A percentile compares a stretch with the other conserved stretches of the same genome.
These are phyloP conservation scores for Taphrina flavorubra DNA, from an alignment of 1,139 yeast genomes.

Conservation along the genomic window DNA sequence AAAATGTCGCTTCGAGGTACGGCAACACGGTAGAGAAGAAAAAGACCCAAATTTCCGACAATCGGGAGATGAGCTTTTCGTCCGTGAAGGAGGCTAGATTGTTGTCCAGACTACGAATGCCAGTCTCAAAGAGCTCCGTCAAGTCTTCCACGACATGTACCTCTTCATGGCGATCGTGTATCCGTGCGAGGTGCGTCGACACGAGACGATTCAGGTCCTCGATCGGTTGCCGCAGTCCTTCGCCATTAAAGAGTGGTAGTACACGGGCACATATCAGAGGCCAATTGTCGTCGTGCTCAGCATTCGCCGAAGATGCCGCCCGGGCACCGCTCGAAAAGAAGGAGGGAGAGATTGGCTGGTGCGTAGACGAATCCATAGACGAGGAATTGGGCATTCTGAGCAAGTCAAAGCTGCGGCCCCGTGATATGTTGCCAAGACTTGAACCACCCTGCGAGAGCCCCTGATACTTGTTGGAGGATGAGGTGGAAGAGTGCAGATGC, in stretches of 20 bases:
- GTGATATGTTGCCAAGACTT: background rate
- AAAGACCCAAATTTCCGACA: constrained; percentile 60
- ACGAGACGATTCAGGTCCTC: constrained; percentile 64
- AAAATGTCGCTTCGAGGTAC: constrained; percentile 63
- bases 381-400: background rate
- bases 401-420: constrained; percentile 34
- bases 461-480: background rate
- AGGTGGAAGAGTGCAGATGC: background rate
- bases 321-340: constrained; percentile 26
- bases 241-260: constrained; percentile 60
- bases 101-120: constrained; percentile 57
- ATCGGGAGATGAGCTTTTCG: constrained; percentile 48
- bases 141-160: constrained; percentile 56
- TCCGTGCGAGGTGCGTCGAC: constrained; percentile 56
- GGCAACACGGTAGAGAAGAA: constrained; percentile 63
- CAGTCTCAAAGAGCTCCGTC: constrained; percentile 57
- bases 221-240: constrained; percentile 59
- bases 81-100: constrained; percentile 44
- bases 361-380: background rate
- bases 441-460: background rate
- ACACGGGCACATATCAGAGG: constrained; percentile 56
- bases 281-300: constrained; percentile 57
- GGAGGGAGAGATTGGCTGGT: constrained; percentile 28
- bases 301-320: constrained; percentile 11
- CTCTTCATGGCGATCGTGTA: constrained; percentile 55